phyloP scores from a whole-genome alignment of 176 grass and related monocot species.

The Bromus sterilis region DNA sequence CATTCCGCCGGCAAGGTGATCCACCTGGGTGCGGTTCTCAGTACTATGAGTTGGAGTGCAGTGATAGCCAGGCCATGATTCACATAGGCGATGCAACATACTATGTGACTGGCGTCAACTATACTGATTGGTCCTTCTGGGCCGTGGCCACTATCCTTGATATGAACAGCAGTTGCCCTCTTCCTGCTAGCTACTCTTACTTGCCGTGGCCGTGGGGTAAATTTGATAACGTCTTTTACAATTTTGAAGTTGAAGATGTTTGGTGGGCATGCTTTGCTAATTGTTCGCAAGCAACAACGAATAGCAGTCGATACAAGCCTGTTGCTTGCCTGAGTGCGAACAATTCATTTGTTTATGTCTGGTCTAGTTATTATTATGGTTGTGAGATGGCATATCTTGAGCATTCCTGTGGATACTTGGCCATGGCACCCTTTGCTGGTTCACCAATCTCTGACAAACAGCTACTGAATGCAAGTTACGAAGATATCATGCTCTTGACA shows the following conservation, averaged over 20 bases:
- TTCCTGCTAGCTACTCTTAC: too few species aligned
- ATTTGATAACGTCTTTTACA: too few species aligned
- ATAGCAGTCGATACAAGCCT: not conserved
- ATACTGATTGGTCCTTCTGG: not conserved
- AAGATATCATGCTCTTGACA: not conserved
- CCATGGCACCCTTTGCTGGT: not conserved
- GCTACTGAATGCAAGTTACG: too few species aligned
- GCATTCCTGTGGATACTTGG: not conserved
- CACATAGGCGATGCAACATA: too few species aligned
- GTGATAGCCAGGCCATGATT: too few species aligned
- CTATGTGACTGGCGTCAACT: not conserved
- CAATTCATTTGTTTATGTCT: slow-evolving; percentile 21
- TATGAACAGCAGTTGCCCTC: not conserved
- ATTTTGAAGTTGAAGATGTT: too few species aligned
- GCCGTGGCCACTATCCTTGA: slow-evolving; percentile 13
- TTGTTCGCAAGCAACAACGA: not conserved
- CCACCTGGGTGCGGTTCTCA: not conserved
- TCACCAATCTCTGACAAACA: too few species aligned
- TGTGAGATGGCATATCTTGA: not conserved
- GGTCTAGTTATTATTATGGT: too few species aligned
- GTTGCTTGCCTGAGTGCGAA: slow-evolving; percentile 1
- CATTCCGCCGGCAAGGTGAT: not conserved
- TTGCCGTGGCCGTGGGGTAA: too few species aligned
- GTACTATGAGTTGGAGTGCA: not conserved
- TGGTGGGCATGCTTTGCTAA: slow-evolving; percentile 34